Evolutionary conservation across 106 monocot species (phyloP).

Genomic region (Posidonia australis): DNA sequence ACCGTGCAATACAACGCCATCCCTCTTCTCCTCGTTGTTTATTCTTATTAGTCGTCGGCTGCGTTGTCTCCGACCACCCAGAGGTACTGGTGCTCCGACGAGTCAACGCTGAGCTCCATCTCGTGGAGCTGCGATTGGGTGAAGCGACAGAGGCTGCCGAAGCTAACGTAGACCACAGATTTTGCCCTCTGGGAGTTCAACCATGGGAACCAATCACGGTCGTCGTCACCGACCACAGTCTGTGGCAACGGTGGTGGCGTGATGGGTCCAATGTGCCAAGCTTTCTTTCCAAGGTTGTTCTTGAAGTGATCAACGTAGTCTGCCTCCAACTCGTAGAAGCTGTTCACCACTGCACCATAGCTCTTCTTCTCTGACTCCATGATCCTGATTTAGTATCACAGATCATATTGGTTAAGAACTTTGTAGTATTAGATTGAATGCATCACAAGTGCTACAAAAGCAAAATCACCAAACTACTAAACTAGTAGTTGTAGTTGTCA

Average conservation of each 20-base stretch:
- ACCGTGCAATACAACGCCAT: not conserved
- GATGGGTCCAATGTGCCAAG: slow-evolving; percentile 16
- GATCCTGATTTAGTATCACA: no score
- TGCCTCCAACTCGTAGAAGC: slow-evolving; percentile 19
- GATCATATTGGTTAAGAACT: no score
- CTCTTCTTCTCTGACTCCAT: no score
- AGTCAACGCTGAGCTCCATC: not conserved
- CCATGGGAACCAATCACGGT: slow-evolving; percentile 3
- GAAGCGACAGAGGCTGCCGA: slow-evolving; percentile 10
- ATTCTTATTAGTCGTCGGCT: not conserved
- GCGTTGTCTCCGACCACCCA: slow-evolving; percentile 8
- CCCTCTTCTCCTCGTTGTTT: not conserved
- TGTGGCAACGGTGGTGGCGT: not conserved
- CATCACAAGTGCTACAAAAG: no score
- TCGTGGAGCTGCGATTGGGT: slow-evolving; percentile 2
- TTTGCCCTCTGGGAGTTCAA: not conserved
- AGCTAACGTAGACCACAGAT: slow-evolving; percentile 13
- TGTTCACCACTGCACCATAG: slow-evolving; percentile 14
- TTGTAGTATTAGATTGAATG: no score
- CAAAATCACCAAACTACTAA: no score
- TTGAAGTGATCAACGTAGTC: slow-evolving; percentile 12
- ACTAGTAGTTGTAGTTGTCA: no score
- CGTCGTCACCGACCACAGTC: not conserved
- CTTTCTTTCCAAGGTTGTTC: not conserved
- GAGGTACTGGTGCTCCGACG: slow-evolving; percentile 3